Evolutionary conservation across 345 rosid genomes (phyloP), one percentile per base, ranked within the genome.

Genomic region (Populus tremula): DNA sequence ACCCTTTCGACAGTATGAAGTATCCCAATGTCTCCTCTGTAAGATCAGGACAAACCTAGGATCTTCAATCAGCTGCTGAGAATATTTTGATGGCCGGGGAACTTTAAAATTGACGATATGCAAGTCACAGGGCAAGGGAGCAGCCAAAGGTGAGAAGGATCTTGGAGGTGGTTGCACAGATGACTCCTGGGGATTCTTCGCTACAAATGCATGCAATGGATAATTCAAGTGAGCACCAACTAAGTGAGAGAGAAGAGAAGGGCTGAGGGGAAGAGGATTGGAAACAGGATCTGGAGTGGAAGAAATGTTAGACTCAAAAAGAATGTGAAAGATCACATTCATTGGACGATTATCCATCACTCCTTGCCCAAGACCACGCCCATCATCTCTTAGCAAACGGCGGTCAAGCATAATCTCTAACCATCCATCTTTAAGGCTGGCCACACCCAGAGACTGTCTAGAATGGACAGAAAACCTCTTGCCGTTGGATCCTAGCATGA

Each of bases 301-400:
- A 79, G 99, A 90, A 63, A 90, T 82, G 85, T 87, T 94, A 71
- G 89, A 84, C 74, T 96, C 98, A 0, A 85, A 69, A 80, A 90
- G 85, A 77, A 96, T 78, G 82, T 96, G 97, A 76, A 94, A 94
- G 56, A 91, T 84, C 56, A 90, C 90, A 47, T 89, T 92, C 89
- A 87, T 85, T 36, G 90, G 90, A 4, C 91, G 97, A 77, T 96
- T 96, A 77, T 94, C 99, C 89, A 87, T 84, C 82, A 96, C 95
- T 29, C 99, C 99, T 87, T 92, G 98, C 64, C 99, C 98, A 13
- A 96, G 95, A 76, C 99, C 99, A 84, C 99, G 99, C 2, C 98
- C 98, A 67, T 96, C 99, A 78, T 96, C 99, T 54, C 81, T 88
- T 3, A 77, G 78, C 78, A 96, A 84, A 49, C 99, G 91, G 8